Evolutionary conservation across 345 rosid genomes (phyloP).

Genomic region (Linum tenue): DNA sequence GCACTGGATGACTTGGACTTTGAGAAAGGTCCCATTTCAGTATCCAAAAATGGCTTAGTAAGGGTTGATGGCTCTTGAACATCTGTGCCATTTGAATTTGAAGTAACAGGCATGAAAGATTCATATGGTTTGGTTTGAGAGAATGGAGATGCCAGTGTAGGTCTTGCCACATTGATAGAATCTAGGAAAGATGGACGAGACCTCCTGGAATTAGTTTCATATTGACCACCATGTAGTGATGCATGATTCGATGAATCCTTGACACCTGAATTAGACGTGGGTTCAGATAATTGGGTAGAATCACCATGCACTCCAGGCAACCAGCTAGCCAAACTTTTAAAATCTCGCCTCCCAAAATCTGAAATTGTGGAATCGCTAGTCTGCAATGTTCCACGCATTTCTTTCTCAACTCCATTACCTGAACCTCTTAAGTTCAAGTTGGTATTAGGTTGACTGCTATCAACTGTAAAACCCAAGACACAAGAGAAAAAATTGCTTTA

Average conservation of each 20-base stretch:
- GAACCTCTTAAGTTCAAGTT: slow-evolving; percentile 28
- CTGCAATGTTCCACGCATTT: slow-evolving; percentile 21
- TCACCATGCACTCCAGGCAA: slow-evolving; percentile 26
- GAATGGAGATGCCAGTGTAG: slow-evolving; percentile 35
- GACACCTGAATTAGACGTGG: slow-evolving; percentile 32
- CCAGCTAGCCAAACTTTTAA: slow-evolving; percentile 28
- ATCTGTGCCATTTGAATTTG: slow-evolving; percentile 30
- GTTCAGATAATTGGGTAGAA: slow-evolving; percentile 32
- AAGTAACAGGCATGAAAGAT: slow-evolving; percentile 24
- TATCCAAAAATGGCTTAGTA: slow-evolving; percentile 25
- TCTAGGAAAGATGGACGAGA: slow-evolving; percentile 87
- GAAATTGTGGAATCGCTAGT: slow-evolving; percentile 17
- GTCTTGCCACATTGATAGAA: slow-evolving; percentile 56
- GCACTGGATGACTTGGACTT: slow-evolving; percentile 20
- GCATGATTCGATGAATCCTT: slow-evolving; percentile 33
- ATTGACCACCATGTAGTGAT: slow-evolving; percentile 26
- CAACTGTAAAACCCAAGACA: slow-evolving; percentile 28
- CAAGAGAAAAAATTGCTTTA: slow-evolving; percentile 11
- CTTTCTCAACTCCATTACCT: slow-evolving; percentile 29
- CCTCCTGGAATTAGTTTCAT: slow-evolving; percentile 49
- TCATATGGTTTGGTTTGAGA: slow-evolving; percentile 32
- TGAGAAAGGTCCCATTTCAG: slow-evolving; percentile 29
- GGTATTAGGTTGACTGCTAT: slow-evolving; percentile 28
- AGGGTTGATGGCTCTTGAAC: slow-evolving; percentile 27
- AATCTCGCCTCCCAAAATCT: slow-evolving; percentile 16